phyloP scores from a whole-genome alignment of 257 asterid species.

The Ehretia macrophylla region DNA sequence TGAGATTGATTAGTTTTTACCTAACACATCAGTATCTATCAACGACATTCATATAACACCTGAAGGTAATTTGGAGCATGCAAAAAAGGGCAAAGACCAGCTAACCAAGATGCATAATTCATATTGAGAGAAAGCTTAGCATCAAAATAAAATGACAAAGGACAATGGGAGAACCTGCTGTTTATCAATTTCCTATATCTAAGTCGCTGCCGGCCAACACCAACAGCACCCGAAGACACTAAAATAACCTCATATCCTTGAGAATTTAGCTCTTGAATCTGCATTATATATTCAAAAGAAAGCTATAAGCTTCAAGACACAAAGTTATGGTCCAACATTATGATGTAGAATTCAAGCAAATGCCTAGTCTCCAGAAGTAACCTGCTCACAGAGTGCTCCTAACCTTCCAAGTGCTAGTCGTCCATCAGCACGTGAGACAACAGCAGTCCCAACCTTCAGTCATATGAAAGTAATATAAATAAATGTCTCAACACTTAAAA shows the following conservation, averaged over 20 bases:
- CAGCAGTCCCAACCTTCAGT: slow-evolving; percentile 81
- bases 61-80: neutral
- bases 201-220: slow-evolving; percentile 11
- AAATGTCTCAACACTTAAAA: neutral
- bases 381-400: slow-evolving; percentile 99
- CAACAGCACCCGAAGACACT: slow-evolving; percentile 13
- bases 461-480: neutral
- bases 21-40: neutral
- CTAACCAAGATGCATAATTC: neutral
- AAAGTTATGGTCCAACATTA: neutral
- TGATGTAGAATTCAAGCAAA: neutral
- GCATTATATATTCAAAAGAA: slow-evolving; percentile 13
- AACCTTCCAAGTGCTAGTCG: slow-evolving; percentile 94
- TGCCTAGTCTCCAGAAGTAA: slow-evolving; percentile 14
- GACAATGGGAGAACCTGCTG: slow-evolving; percentile 62
- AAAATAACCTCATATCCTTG: slow-evolving; percentile 15
- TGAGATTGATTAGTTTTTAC: no score
- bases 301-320: slow-evolving; percentile 14
- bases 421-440: slow-evolving; percentile 67
- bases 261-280: slow-evolving; percentile 16
- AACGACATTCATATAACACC: neutral
- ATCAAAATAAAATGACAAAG: neutral
- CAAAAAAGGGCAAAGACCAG: neutral
- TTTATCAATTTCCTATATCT: slow-evolving; percentile 20
- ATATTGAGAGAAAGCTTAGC: neutral